Conservation (phyloP, 441 rosid genomes). For the Erodium chrysanthum region DNA sequence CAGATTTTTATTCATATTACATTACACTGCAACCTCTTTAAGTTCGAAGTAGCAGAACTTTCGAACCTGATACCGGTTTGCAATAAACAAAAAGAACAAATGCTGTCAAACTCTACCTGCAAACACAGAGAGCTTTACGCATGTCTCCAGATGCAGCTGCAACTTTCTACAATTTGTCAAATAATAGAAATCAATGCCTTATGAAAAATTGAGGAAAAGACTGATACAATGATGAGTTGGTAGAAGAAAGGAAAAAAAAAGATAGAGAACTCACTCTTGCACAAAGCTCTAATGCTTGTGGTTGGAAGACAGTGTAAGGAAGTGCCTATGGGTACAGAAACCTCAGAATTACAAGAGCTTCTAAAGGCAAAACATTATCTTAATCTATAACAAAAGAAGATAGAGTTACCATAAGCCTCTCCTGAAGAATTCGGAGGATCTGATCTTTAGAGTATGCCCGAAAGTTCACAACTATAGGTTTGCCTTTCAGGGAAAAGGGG, state of each 20-base stretch:
- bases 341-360: background rate
- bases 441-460: constrained; percentile 76
- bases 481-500: constrained; percentile 35
- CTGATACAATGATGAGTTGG: background rate
- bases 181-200: constrained; percentile 7
- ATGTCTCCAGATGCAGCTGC: constrained; percentile 93
- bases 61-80: background rate
- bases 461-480: constrained; percentile 67
- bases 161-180: constrained; percentile 52
- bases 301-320: constrained; percentile 52
- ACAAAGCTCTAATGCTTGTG: constrained; percentile 83
- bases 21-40: background rate
- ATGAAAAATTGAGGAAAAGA: constrained; percentile 3
- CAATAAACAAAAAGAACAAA: background rate
- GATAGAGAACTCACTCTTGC: constrained; percentile 58
- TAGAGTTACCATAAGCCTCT: constrained; percentile 61
- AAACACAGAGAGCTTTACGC: constrained; percentile 81
- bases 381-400: background rate
- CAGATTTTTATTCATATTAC: background rate
- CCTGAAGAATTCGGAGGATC: constrained; percentile 57
- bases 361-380: background rate
- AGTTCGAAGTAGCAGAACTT: no score
- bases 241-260: background rate
- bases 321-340: constrained; percentile 32
- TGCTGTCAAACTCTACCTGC: constrained; percentile 43